These are phyloP conservation scores for Hymenoscyphus albidus DNA, from an alignment of 2,329 filamentous ascomycete species.

Conservation along the genomic window DNA sequence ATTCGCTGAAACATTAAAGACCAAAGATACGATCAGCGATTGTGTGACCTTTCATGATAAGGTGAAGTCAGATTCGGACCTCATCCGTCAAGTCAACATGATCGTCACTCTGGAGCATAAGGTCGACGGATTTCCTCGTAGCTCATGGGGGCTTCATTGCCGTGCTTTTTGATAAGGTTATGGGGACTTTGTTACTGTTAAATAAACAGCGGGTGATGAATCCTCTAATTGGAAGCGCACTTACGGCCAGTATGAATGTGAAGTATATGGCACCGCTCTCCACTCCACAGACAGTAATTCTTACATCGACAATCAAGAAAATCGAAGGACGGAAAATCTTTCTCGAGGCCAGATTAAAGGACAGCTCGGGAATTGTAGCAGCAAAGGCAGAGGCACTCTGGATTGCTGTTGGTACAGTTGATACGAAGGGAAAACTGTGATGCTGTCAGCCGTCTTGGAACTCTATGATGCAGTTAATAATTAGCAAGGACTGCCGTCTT, in stretches of 20 bases:
- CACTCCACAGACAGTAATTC: background rate
- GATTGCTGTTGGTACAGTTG: background rate
- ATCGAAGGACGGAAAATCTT: background rate
- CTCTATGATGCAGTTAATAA: background rate
- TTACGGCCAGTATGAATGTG: background rate
- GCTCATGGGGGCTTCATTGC: background rate
- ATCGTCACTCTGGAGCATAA: background rate
- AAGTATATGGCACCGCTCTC: background rate
- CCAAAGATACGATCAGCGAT: background rate
- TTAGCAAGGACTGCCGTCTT: background rate
- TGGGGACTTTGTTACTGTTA: background rate
- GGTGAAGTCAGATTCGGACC: background rate
- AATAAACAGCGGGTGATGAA: background rate
- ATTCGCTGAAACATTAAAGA: background rate
- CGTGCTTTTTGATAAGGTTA: background rate
- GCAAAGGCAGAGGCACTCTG: conserved; percentile 3
- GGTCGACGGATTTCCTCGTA: background rate
- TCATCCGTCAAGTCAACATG: conserved; percentile 1
- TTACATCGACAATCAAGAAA: background rate
- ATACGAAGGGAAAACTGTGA: background rate
- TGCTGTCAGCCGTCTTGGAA: background rate
- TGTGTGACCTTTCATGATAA: background rate
- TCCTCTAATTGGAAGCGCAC: background rate
- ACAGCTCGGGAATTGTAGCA: background rate
- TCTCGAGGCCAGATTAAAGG: background rate